Conservation (phyloP, 106 monocot genomes). For the Apostasia ramifera region DNA sequence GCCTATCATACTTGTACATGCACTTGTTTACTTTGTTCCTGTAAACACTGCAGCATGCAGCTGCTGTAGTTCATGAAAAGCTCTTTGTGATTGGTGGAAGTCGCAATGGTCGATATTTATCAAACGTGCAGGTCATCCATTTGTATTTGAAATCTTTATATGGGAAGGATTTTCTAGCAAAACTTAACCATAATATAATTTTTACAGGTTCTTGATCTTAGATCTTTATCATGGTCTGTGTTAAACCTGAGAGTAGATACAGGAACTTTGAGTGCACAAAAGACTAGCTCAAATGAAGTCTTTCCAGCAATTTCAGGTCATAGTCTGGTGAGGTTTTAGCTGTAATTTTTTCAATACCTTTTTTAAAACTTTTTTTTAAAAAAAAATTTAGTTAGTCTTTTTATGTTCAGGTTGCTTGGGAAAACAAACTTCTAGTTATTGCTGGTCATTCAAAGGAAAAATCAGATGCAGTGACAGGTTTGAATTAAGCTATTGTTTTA, state of each 20-base stretch:
- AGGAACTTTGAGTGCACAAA: constrained; percentile 17
- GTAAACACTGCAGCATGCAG: constrained; percentile 59
- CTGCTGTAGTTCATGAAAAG: constrained; percentile 53
- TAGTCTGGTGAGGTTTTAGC: constrained; percentile 51
- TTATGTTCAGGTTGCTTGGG: constrained; percentile 61
- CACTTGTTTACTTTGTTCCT: not conserved
- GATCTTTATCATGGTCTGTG: constrained; percentile 57
- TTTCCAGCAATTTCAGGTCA: constrained; percentile 70
- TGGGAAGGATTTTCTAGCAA: not conserved
- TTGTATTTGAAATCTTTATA: not conserved
- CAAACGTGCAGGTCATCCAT: constrained; percentile 64
- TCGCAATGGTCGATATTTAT: constrained; percentile 81
- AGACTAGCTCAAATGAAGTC: constrained; percentile 4
- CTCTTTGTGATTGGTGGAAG: constrained; percentile 82
- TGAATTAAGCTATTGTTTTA: not conserved
- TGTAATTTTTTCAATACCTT: not conserved
- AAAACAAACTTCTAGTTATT: constrained; percentile 62
- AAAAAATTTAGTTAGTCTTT: not conserved
- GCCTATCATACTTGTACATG: not conserved
- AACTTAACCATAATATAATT: constrained; percentile 1
- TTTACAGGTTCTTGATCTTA: constrained; percentile 73
- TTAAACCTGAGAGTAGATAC: constrained; percentile 18
- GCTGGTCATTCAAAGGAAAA: constrained; percentile 58
- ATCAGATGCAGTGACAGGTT: constrained; percentile 62
- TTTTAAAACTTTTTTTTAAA: not conserved